Percentiles rank a stretch among this genome's conserved stretches.
Conservation (phyloP, 1,284 basidiomycete species). For the Xerocomus subilludens region DNA sequence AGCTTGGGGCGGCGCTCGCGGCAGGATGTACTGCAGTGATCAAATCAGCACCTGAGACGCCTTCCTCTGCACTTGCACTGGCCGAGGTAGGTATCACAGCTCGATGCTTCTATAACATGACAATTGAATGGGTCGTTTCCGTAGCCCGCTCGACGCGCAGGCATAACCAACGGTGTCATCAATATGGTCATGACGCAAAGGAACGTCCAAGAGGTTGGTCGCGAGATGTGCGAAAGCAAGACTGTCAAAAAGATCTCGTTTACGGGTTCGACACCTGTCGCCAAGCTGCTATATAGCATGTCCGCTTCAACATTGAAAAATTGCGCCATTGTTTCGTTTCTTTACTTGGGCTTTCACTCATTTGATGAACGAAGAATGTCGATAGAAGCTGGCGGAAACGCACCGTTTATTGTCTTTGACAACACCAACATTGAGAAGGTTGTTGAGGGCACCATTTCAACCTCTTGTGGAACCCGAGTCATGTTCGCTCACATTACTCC, state of each 20-base stretch:
- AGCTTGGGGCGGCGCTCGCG: constrained; percentile 89
- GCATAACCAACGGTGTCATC: constrained; percentile 94
- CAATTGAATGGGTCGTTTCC: constrained; percentile 5
- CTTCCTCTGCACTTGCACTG: constrained; percentile 91
- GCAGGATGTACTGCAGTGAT: constrained; percentile 97
- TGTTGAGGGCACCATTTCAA: constrained; percentile 70
- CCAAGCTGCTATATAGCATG: constrained; percentile 89
- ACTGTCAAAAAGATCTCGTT: constrained; percentile 91
- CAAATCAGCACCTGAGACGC: constrained; percentile 96
- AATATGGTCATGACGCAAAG: constrained; percentile 92
- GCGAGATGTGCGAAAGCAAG: constrained; percentile 81
- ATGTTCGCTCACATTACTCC: constrained; percentile 2
- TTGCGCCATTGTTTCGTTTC: constrained; percentile 54
- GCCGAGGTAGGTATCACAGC: constrained; percentile 68
- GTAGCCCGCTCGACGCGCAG: constrained; percentile 85
- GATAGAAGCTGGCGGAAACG: constrained; percentile 89
- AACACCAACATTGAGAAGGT: constrained; percentile 96
- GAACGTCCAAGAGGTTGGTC: constrained; percentile 84
- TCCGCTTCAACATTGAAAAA: constrained; percentile 92
- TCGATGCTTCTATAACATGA: neutral
- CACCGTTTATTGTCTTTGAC: constrained; percentile 96
- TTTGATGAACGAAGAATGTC: constrained; percentile 66
- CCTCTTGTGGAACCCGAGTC: neutral
- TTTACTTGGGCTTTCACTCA: constrained; percentile 11
- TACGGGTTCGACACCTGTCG: constrained; percentile 93